Evolutionary conservation across 2,329 filamentous ascomycete species (phyloP), one percentile per base, ranked within the genome.

Genomic region (Colletotrichum salicis): DNA sequence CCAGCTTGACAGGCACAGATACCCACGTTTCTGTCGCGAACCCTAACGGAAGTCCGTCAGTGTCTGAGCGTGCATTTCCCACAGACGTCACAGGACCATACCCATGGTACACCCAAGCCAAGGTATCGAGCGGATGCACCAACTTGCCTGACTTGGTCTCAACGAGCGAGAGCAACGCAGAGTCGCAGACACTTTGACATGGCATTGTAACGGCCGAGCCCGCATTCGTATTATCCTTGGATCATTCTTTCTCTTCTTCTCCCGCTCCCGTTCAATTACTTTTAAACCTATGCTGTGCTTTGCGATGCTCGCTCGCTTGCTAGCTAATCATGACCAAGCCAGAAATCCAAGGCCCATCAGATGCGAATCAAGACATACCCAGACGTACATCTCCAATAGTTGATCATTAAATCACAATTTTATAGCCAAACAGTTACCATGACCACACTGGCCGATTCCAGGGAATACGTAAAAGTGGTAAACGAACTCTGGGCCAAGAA

Each of bases 401-500:
- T 19, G n/a, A 48, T 48, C 41, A 48, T 22, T n/a, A 45, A 33
- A 68, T 13, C 54, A 54, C 45, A 27, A 51, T 12, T 37, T 64
- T 5, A 27, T 54, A 27, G 35, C n/a, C 13, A 33, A 24, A 11
- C 41, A 52, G 3, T 2, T 11, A 24, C 54, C 59, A 62, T 29
- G 31, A 48, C 8, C 41, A 8, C 19, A 19, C 41, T 48, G 59
- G 5, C 11, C 27, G 4, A n/a, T 22, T 19, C 31, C 31, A 15
- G 54, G 22, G 12, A 33, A 5, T 11, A 33, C 5, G 35, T 31
- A 48, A n/a, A 48, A 48, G 41, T 67, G 48, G 22, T 70, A 31
- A 63, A 15, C 2, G 7, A 31, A 27, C 11, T 15, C 13, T n/a
- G 81, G 76, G 87, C 52, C 82, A 84, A 48, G 82, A 82, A 80